Base-by-base conservation (phyloP, 2,329 filamentous ascomycete species). In the Fusarium virguliforme region DNA sequence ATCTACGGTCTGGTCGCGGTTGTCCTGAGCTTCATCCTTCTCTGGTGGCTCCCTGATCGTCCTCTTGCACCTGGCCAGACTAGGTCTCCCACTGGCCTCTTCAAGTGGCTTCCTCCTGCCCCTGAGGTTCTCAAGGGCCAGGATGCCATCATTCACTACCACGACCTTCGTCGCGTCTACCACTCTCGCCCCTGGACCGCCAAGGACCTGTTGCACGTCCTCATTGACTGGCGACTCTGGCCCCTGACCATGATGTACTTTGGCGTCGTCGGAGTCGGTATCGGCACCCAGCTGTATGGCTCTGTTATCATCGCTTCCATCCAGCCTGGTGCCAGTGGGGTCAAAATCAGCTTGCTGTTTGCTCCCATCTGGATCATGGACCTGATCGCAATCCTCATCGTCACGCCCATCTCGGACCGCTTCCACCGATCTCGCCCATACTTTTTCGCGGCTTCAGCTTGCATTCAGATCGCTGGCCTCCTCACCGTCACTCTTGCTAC, bases 321-420 rank as follows among this genome's bases (percentile, higher is more conserved):
- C 76, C 90, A 95, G 77, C 89, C 93, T 1, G 82, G 83, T 0
- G 90, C 97, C 64, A 93, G 88, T 3, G 89, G 89, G 28, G 88
- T 97, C 32, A 86, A 93, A 71, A 86, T 97, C 68, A 95, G 92
- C 82, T 83, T 97, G 75, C 86, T 97, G 30, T 95, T 94, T 77
- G 94, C 94, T 2, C 94, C 94, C 0, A 97, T 97, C 77, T 97
- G 94, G 94, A 91, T 97, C 73, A 94, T 94, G 91, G 94, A 97
- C 77, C 87, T 97, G 38, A 91, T 95, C 62, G 93, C 94, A 37
- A 97, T 97, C 76, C 85, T 97, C 53, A 85, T 97, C 18, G 87
- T 97, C 24, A 97, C 94, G 1, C 94, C 94, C 1, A 85, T 97
- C 66, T 95, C 93, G 1, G 94, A 97, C 80, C 91, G 94, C 62